Percentiles rank a stretch among this genome's conserved stretches.
Conservation (phyloP, 345 rosid genomes). For the Bruguiera gymnorhiza region DNA sequence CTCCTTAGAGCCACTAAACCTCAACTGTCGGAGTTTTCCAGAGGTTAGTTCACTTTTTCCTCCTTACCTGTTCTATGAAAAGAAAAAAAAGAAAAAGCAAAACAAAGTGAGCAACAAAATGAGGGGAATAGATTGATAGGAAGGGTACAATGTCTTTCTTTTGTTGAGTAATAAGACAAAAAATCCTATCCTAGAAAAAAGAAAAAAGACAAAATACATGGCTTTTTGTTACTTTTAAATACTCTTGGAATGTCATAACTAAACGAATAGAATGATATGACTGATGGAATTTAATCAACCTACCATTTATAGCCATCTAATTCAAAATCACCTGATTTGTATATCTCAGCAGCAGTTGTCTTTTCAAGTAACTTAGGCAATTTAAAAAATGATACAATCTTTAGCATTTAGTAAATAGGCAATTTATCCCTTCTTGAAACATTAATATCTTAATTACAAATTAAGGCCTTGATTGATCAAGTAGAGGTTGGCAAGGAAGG, state of each 20-base stretch:
- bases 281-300: neutral
- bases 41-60: conserved; percentile 40
- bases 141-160: too few species aligned
- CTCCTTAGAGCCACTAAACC: conserved; percentile 42
- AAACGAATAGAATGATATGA: neutral
- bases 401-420: too few species aligned
- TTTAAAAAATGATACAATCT: too few species aligned
- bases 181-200: too few species aligned
- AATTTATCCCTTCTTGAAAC: too few species aligned
- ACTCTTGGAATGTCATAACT: neutral
- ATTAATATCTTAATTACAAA: too few species aligned
- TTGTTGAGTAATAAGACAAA: too few species aligned
- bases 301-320: conserved; percentile 10
- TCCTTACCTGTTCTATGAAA: neutral
- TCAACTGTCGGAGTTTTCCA: conserved; percentile 55
- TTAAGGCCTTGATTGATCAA: conserved; percentile 4
- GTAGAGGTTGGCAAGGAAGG: conserved; percentile 81
- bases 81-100: neutral
- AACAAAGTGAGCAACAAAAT: neutral
- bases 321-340: neutral
- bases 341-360: too few species aligned
- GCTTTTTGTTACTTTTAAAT: too few species aligned
- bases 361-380: too few species aligned
- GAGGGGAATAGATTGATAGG: neutral
- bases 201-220: too few species aligned